Base-by-base conservation (phyloP, 768 basidiomycete genomes). In the Hydnomerulius pinastri region DNA sequence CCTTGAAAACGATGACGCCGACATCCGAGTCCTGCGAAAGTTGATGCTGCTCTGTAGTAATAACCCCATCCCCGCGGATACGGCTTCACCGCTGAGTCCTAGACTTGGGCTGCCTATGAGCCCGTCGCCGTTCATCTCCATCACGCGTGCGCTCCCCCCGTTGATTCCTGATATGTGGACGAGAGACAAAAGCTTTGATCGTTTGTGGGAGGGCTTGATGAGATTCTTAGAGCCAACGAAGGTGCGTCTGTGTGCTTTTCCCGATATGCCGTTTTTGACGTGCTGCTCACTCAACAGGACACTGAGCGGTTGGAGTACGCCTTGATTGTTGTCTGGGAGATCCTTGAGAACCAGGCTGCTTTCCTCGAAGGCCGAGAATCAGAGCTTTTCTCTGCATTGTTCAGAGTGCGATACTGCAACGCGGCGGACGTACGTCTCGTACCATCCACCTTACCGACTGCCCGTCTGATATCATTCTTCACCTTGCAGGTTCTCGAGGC, bases 401-500 rank as follows among this genome's bases (percentile, higher is more conserved):
- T 96, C 57, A 77, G 72, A 37, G 76, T 92, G 46, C 78, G 93
- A 40, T 91, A 86, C 56, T 85, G 84, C 62, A 85, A 83, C 60
- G 79, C 83, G 55, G 67, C 80, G 27, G 85, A 82, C 51, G 92
- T 93, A 58, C 54, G 85, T 73, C 3, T 24, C 17, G 33, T 25
- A 8, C 8, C 21, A 18, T 12, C 6, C 25, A 10, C 7, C 30
- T 29, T 6, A 11, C 29, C 27, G 10, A 12, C 7, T n/a, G n/a
- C n/a, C n/a, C n/a, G n/a, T n/a, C n/a, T n/a, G n/a, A n/a, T n/a
- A n/a, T n/a, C n/a, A n/a, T n/a, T n/a, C n/a, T n/a, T n/a, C n/a
- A n/a, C n/a, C n/a, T n/a, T n/a, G n/a, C n/a, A 93, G 91, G 83
- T 93, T 32, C 74, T 91, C 46, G 89, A 92, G 64, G 91, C 88